Conservation (phyloP, 768 basidiomycete species). For the Leccinum pellstonianum region DNA sequence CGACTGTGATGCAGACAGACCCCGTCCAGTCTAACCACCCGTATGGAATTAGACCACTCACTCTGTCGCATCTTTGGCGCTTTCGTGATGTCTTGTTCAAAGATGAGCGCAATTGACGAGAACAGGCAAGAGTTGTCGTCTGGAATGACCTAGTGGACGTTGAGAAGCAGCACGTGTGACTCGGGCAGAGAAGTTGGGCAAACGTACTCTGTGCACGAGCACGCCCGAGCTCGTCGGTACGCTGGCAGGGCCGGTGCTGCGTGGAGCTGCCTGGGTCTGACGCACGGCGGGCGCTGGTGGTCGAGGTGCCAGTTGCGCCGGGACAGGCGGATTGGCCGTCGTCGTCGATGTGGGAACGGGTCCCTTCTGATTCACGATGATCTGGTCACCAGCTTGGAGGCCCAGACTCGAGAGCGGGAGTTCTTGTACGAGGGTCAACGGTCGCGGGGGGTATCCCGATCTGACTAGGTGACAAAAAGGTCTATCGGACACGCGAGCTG, state of each 20-base stretch:
- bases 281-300: conserved; percentile 15
- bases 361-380: conserved; percentile 64
- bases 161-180: conserved; percentile 9
- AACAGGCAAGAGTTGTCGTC: conserved; percentile 98
- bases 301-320: conserved; percentile 11
- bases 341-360: conserved; percentile 14
- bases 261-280: conserved; percentile 12
- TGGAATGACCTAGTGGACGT: conserved; percentile 65
- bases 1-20: conserved; percentile 48
- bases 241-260: conserved; percentile 46
- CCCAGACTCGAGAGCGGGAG: conserved; percentile 76
- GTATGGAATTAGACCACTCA: conserved; percentile 33
- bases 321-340: conserved; percentile 6
- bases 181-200: background rate
- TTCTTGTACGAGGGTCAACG: conserved; percentile 69
- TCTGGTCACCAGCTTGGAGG: conserved; percentile 76
- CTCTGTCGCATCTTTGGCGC: conserved; percentile 72
- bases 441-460: conserved; percentile 80
- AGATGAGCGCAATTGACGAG: conserved; percentile 79
- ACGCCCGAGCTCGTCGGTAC: conserved; percentile 65
- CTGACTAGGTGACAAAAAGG: conserved; percentile 49
- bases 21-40: conserved; percentile 6
- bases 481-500: background rate
- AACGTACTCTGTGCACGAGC: conserved; percentile 66
- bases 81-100: conserved; percentile 77